phyloP scores from a whole-genome alignment of 2,329 filamentous ascomycete genomes.

The Phialocephala subalpina region DNA sequence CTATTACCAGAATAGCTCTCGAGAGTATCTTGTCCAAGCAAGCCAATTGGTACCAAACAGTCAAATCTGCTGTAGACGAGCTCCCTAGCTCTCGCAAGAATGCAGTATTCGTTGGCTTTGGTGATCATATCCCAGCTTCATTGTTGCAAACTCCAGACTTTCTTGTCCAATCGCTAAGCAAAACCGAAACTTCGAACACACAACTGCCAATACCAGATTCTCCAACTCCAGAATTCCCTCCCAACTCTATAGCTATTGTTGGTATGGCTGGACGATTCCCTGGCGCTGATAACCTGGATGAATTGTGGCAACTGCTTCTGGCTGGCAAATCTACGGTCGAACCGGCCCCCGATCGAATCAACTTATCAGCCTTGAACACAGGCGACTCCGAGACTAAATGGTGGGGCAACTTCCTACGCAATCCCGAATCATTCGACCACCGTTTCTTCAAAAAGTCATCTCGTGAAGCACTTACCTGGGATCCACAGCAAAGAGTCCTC shows the following conservation, averaged over 20 bases:
- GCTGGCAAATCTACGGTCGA: constrained; percentile 22
- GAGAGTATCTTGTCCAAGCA: constrained; percentile 16
- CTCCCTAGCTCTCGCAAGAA: neutral
- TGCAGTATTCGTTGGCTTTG: constrained; percentile 1
- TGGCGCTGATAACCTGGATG: constrained; percentile 49
- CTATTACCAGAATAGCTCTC: constrained; percentile 17
- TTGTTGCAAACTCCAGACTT: constrained; percentile 6
- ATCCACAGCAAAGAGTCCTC: constrained; percentile 45
- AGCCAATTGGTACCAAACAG: constrained; percentile 25
- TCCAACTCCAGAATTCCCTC: neutral
- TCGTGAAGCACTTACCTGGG: constrained; percentile 46
- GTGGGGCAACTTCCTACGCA: constrained; percentile 41
- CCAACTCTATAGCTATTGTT: constrained; percentile 43
- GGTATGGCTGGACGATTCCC: constrained; percentile 50
- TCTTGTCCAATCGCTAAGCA: constrained; percentile 2
- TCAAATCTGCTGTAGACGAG: constrained; percentile 4
- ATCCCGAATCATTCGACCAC: constrained; percentile 47
- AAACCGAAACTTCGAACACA: no score
- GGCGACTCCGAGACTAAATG: constrained; percentile 11
- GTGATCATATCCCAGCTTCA: constrained; percentile 7
- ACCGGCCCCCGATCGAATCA: constrained; percentile 10
- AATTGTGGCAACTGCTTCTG: constrained; percentile 56
- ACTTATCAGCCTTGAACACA: neutral
- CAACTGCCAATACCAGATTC: neutral
- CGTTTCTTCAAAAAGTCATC: constrained; percentile 49